These are phyloP conservation scores for Speleostelium caveatum DNA, from an alignment of 78 protist species.

Conservation along the genomic window DNA sequence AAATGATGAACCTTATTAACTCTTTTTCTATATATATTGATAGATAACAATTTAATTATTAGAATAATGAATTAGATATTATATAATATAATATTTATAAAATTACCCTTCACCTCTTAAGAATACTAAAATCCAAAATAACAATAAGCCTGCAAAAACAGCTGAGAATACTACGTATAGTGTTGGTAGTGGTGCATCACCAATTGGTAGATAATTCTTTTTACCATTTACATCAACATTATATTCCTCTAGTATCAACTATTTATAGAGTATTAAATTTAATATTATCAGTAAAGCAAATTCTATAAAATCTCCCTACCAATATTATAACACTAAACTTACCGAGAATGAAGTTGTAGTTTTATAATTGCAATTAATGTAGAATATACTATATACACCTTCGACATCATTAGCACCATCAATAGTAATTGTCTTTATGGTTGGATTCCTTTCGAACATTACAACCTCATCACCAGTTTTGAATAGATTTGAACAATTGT, in stretches of 20 bases:
- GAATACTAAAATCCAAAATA: constrained; percentile 63
- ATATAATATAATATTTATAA: neutral
- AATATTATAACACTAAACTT: neutral
- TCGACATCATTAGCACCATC: constrained; percentile 15
- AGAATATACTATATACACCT: constrained; percentile 51
- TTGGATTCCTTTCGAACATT: neutral
- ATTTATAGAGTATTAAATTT: neutral
- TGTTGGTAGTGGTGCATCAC: constrained; percentile 57
- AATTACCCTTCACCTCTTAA: constrained; percentile 47
- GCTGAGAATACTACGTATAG: constrained; percentile 38
- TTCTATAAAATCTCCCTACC: neutral
- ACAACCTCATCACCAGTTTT: neutral
- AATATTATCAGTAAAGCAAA: neutral
- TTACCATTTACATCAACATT: constrained; percentile 44
- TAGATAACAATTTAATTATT: no score
- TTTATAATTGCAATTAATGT: constrained; percentile 22
- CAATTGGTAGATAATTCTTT: constrained; percentile 52
- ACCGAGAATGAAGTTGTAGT: constrained; percentile 36
- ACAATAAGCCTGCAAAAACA: constrained; percentile 9
- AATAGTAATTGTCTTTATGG: neutral
- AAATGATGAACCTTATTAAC: constrained; percentile 54
- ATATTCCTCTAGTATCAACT: constrained; percentile 66
- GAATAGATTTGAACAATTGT: neutral
- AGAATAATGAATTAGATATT: neutral
- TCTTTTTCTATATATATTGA: constrained; percentile 16